Evolutionary conservation across 768 basidiomycete genomes (phyloP), one percentile per base, ranked within the genome.

Genomic region (Coprinopsis marcescibilis): DNA sequence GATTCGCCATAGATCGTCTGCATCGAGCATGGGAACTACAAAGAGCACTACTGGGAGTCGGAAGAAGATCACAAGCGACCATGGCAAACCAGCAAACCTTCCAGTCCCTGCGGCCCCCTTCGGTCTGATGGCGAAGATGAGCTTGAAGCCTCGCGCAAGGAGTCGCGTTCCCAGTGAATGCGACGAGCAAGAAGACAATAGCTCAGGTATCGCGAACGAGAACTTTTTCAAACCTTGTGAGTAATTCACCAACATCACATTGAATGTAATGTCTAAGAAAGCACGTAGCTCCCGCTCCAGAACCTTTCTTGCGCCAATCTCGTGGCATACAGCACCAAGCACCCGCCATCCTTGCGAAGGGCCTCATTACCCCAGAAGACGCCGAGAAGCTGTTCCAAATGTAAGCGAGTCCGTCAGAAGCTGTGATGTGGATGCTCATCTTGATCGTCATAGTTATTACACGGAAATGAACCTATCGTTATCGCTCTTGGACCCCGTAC

Each of bases 401-500:
- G 83, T 85, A 51, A 39, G 76, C 52, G 8, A 11, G 4, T 35
- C 34, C 48, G 24, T 32, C 14, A 33, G 46, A 13, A 13, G 2
- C 17, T 10, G 17, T 47, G 39, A 21, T 43, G 14, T 38, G 10
- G n/a, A 32, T 43, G 35, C 41, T 40, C 17, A 52, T 55, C 30
- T 57, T 56, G 19, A 29, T 19, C 4, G 33, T 47, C 48, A 8
- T 56, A 88, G 85, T 47, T 89, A 79, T 61, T 89, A 85, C 54
- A 78, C 84, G 41, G 75, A 77, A 53, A 88, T 91, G 77, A 90
- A 90, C 56, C 67, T 78, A 6, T 89, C 87, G 0, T 66, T 89
- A 15, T 90, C 83, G 2, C 61, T 95, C 20, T 68, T 95, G 17
- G 92, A 94, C 54, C 83, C 85, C 8, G 74, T 77, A 25, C 73